These are phyloP conservation scores for Ehretia macrophylla DNA, from an alignment of 257 asterid genomes.

Conservation along the genomic window DNA sequence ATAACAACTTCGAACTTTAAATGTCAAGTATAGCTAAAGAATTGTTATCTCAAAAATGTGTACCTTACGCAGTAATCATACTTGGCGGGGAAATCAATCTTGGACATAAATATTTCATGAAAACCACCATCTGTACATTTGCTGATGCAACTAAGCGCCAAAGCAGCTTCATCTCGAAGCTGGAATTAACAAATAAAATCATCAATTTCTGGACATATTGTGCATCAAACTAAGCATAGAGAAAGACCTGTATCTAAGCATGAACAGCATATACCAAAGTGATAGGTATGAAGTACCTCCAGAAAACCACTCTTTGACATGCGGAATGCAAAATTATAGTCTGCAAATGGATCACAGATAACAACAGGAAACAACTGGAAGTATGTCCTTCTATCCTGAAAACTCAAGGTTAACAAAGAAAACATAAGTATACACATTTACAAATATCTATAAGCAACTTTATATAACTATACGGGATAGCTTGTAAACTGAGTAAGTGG, in stretches of 20 bases:
- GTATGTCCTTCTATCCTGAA: conserved; percentile 60
- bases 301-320: conserved; percentile 77
- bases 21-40: not conserved
- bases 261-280: not conserved
- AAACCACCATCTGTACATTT: conserved; percentile 74
- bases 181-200: conserved; percentile 21
- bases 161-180: conserved; percentile 73
- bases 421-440: no score
- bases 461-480: not conserved
- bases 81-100: conserved; percentile 70
- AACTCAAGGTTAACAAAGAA: conserved; percentile 5
- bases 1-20: not conserved
- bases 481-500: no score
- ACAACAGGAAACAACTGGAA: conserved; percentile 67
- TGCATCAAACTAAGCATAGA: not conserved
- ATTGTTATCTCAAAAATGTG: not conserved
- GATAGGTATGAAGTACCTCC: conserved; percentile 48
- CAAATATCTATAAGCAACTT: no score
- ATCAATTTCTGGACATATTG: not conserved
- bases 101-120: conserved; percentile 79
- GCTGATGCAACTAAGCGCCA: conserved; percentile 69
- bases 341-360: conserved; percentile 65
- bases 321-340: conserved; percentile 75
- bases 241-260: not conserved
- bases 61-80: conserved; percentile 86